A percentile compares a stretch with the other conserved stretches of the same genome.
Conservation (phyloP, 129 eudicot species). For the Chrysanthemum lavandulifolium region DNA sequence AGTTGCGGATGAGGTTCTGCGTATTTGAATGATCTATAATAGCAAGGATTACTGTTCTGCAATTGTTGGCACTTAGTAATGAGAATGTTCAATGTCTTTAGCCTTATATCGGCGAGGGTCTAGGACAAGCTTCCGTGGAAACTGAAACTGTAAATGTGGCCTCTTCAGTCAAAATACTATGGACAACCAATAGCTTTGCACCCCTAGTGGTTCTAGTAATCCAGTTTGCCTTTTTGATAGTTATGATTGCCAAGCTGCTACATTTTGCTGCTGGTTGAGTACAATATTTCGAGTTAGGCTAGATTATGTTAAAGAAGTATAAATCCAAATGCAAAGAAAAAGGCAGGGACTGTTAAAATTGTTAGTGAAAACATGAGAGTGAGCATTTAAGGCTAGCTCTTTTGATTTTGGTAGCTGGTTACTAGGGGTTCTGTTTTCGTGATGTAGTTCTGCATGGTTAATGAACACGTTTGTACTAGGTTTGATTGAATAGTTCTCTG, state of each 20-base stretch:
- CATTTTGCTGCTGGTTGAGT: too few relatives aligned
- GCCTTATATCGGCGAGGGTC: neutral
- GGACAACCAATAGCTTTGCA: neutral
- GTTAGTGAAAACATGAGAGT: neutral
- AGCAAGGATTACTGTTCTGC: too few relatives aligned
- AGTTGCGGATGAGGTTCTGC: too few relatives aligned
- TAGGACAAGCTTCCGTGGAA: neutral
- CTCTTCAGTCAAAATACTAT: neutral
- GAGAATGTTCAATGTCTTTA: neutral
- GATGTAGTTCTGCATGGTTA: neutral
- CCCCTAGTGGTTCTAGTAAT: neutral
- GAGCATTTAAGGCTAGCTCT: neutral
- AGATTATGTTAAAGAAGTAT: neutral
- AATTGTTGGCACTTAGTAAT: too few relatives aligned
- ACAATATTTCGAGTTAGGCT: too few relatives aligned
- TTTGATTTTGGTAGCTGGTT: neutral
- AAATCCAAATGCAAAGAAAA: neutral
- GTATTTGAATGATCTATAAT: too few relatives aligned
- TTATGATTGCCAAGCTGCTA: too few relatives aligned
- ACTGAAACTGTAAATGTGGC: neutral
- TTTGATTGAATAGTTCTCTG: too few relatives aligned
- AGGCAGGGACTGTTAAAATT: neutral
- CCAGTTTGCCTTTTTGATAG: too few relatives aligned
- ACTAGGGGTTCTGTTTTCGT: neutral
- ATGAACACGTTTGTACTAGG: too few relatives aligned